Percentiles rank a stretch among this genome's conserved stretches.
These are phyloP conservation scores for Corchorus olitorius DNA, from an alignment of 345 rosid species.

Conservation along the genomic window DNA sequence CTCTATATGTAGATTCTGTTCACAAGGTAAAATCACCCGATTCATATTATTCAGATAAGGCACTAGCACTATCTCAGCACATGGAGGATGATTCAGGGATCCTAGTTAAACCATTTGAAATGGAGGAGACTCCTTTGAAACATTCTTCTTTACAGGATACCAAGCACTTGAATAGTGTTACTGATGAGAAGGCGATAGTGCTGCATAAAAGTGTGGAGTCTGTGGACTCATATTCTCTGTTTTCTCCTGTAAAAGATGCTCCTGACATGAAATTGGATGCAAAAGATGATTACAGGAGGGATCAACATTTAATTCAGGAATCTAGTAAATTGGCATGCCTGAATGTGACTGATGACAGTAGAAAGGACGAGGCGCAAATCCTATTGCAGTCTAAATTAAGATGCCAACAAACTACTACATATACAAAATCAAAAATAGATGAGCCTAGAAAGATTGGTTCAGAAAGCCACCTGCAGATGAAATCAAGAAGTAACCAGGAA, in stretches of 20 bases:
- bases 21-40: conserved; percentile 37
- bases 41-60: conserved; percentile 28
- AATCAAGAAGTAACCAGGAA: conserved; percentile 32
- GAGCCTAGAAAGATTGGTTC: conserved; percentile 37
- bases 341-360: conserved; percentile 24
- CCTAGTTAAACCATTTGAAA: conserved; percentile 27
- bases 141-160: conserved; percentile 37
- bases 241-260: conserved; percentile 25
- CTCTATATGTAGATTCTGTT: conserved; percentile 72
- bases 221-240: conserved; percentile 22
- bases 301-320: conserved; percentile 22
- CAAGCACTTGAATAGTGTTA: conserved; percentile 4
- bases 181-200: conserved; percentile 11
- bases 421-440: conserved; percentile 23
- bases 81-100: conserved; percentile 21
- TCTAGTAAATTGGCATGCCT: conserved; percentile 21
- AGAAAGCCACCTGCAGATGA: conserved; percentile 32
- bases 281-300: conserved; percentile 21
- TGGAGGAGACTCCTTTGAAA: conserved; percentile 29
- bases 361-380: conserved; percentile 35
- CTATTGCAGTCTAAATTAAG: conserved; percentile 26
- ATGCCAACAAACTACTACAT: conserved; percentile 16
- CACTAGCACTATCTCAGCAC: conserved; percentile 13
- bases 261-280: conserved; percentile 16
- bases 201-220: conserved; percentile 28